These are phyloP conservation scores for Zoysia pacifica DNA, from an alignment of 176 grass and related monocot species.

Conservation along the genomic window DNA sequence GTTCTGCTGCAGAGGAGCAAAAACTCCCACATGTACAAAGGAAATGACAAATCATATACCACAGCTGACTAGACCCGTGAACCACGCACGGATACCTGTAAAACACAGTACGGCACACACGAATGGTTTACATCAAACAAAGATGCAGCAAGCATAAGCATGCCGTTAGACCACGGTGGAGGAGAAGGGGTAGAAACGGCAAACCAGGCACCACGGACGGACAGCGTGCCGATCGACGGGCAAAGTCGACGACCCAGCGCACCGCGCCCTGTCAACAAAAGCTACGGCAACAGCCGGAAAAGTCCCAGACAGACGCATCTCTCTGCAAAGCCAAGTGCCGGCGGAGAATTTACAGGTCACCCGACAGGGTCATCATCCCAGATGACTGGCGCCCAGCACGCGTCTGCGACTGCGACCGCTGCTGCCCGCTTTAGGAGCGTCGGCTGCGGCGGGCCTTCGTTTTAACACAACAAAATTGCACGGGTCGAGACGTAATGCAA, in stretches of 20 bases:
- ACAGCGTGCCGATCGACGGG: neutral
- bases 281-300: conserved; percentile 4
- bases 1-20: neutral
- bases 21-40: neutral
- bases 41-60: conserved; percentile 14
- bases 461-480: too few species aligned
- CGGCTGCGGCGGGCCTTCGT: neutral
- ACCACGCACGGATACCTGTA: neutral
- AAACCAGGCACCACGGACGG: neutral
- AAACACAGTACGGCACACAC: neutral
- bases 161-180: too few species aligned
- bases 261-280: conserved; percentile 32
- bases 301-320: conserved; percentile 11
- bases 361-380: conserved; percentile 40
- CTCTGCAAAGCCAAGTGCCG: conserved; percentile 45
- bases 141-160: too few species aligned
- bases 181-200: too few species aligned
- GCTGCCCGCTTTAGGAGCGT: too few species aligned
- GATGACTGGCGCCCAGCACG: conserved; percentile 28
- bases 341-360: conserved; percentile 53
- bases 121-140: too few species aligned
- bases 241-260: conserved; percentile 31
- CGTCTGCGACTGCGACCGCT: neutral
- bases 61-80: neutral
- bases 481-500: neutral